These are phyloP conservation scores for Brassica nigra DNA, from an alignment of 345 rosid species.

Conservation along the genomic window DNA sequence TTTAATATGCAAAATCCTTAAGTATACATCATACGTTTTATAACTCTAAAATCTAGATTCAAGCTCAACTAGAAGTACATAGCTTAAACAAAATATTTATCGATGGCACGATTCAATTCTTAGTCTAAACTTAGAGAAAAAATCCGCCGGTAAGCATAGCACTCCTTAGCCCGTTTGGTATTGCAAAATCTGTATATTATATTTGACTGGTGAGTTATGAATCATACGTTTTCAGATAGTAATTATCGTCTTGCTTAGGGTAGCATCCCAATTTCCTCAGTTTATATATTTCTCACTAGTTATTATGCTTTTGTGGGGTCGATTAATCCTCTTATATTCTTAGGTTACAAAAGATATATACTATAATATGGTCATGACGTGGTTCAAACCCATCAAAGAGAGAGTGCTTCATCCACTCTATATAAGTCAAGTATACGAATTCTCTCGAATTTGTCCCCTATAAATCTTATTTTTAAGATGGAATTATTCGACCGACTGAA, in stretches of 20 bases:
- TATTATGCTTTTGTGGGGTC: conserved; percentile 12
- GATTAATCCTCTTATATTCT: conserved; percentile 13
- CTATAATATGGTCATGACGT: conserved; percentile 30
- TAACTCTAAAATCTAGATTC: neutral
- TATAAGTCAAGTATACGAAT: conserved; percentile 37
- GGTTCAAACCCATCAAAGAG: conserved; percentile 36
- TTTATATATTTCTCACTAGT: conserved; percentile 20
- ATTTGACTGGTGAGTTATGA: neutral
- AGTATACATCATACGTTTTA: neutral
- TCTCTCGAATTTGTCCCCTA: conserved; percentile 34
- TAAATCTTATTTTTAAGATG: conserved; percentile 30
- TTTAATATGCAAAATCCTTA: neutral
- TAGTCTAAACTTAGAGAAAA: neutral
- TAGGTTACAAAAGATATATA: conserved; percentile 14
- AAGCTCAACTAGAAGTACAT: neutral
- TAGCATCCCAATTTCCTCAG: neutral
- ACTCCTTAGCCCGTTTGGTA: neutral
- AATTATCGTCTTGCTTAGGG: neutral
- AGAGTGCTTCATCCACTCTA: conserved; percentile 44
- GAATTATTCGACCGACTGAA: conserved; percentile 40
- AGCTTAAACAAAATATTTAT: neutral
- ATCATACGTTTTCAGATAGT: neutral
- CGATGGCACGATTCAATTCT: neutral
- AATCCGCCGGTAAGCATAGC: neutral
- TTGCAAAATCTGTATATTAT: neutral